phyloP scores from a whole-genome alignment of 169 alveolate species.

The Plasmodium fragile region DNA sequence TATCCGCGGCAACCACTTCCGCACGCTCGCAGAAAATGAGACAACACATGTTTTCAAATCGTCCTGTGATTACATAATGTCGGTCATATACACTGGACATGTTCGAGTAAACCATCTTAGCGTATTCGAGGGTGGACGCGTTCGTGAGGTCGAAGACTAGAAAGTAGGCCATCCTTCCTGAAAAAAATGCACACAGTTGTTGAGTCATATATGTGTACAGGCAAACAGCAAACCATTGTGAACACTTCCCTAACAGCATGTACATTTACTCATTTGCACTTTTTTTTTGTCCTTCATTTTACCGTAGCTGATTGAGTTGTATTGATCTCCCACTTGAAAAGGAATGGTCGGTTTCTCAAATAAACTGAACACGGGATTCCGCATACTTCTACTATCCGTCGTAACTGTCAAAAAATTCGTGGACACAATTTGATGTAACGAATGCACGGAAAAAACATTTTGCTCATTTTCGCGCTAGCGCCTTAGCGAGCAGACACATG shows the following conservation, averaged over 20 bases:
- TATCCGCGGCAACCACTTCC: neutral
- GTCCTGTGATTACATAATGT: conserved; percentile 19
- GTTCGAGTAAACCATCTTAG: conserved; percentile 37
- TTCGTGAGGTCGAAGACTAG: conserved; percentile 69
- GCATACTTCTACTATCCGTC: conserved; percentile 16
- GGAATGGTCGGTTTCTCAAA: conserved; percentile 68
- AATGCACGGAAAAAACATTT: neutral
- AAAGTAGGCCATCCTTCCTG: conserved; percentile 76
- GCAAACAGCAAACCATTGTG: neutral
- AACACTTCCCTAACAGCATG: neutral
- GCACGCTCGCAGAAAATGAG: neutral
- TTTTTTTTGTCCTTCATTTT: neutral
- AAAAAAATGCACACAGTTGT: neutral
- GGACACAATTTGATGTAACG: neutral
- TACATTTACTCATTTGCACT: neutral
- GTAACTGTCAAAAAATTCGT: conserved; percentile 32
- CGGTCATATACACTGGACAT: conserved; percentile 45
- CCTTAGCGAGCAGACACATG: neutral
- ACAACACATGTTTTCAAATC: neutral
- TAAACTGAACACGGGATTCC: conserved; percentile 66
- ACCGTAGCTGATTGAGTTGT: conserved; percentile 71
- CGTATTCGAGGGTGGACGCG: conserved; percentile 65
- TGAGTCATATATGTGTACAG: neutral
- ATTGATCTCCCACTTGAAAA: conserved; percentile 18
- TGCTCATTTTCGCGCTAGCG: neutral